A percentile compares a stretch with the other conserved stretches of the same genome.
Evolutionary conservation across 1,284 basidiomycete genomes (phyloP).

Genomic region (Puccinia horiana): DNA sequence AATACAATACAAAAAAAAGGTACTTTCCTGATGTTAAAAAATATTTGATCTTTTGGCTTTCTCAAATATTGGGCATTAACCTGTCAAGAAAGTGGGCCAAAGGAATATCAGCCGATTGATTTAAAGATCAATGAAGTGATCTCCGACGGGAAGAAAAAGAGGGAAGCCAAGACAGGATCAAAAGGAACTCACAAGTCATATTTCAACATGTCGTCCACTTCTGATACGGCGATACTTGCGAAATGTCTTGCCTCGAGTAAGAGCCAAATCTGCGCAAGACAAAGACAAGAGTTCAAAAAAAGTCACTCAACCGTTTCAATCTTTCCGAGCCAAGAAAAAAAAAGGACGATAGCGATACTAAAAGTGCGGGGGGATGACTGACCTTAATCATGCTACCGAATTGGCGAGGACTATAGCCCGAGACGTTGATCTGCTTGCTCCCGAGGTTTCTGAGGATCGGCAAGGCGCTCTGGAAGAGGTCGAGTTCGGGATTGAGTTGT

Average conservation of each 20-base stretch:
- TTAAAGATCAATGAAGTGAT: no score
- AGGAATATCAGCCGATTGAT: no score
- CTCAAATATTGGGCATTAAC: constrained; percentile 11
- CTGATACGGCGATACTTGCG: constrained; percentile 26
- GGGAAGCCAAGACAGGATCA: background rate
- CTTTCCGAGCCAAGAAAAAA: background rate
- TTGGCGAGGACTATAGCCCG: constrained; percentile 67
- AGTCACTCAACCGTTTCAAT: background rate
- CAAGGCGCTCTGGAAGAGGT: constrained; percentile 87
- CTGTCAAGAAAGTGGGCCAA: background rate
- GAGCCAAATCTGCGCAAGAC: constrained; percentile 22
- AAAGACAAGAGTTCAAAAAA: background rate
- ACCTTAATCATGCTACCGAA: constrained; percentile 83
- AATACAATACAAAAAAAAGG: background rate
- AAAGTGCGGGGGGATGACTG: constrained; percentile 52
- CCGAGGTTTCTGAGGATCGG: constrained; percentile 87
- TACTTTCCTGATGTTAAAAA: background rate
- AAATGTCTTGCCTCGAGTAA: constrained; percentile 40
- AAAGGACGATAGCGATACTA: background rate
- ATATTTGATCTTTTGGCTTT: background rate
- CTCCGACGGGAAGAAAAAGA: no score
- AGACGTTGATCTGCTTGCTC: constrained; percentile 76
- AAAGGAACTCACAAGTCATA: constrained; percentile 40
- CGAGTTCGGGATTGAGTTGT: constrained; percentile 85
- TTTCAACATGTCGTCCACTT: constrained; percentile 37